A percentile compares a stretch with the other conserved stretches of the same genome.
Conservation (phyloP, 2,329 filamentous ascomycete genomes). For the Aspergillus costaricaensis region DNA sequence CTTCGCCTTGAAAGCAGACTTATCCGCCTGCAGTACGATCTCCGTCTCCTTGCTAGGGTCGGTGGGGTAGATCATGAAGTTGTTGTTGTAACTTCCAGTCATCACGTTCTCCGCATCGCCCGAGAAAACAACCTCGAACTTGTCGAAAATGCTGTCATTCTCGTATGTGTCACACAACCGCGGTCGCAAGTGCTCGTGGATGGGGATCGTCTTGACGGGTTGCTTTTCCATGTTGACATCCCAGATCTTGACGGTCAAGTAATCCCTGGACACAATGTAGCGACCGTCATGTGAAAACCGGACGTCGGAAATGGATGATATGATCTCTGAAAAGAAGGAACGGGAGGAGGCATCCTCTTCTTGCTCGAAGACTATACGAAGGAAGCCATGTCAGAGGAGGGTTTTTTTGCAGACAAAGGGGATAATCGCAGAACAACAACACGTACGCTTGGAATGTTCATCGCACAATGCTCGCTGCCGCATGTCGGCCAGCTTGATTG, state of each 20-base stretch:
- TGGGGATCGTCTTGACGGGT: conserved; percentile 96
- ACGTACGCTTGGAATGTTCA: conserved; percentile 88
- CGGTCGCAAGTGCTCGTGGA: conserved; percentile 93
- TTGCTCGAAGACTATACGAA: conserved; percentile 83
- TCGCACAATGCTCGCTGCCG: conserved; percentile 94
- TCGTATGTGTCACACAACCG: conserved; percentile 97
- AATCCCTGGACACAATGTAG: conserved; percentile 96
- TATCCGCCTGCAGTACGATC: conserved; percentile 95
- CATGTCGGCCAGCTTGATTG: conserved; percentile 99
- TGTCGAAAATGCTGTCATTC: conserved; percentile 99
- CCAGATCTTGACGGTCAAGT: conserved; percentile 99
- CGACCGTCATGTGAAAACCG: conserved; percentile 95
- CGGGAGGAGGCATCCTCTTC: conserved; percentile 96
- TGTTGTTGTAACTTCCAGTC: conserved; percentile 99
- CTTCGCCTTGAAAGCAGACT: conserved; percentile 99
- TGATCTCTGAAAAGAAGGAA: conserved; percentile 99
- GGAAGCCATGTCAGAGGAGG: conserved; percentile 17
- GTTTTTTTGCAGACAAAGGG: not conserved
- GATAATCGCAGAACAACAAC: conserved; percentile 20
- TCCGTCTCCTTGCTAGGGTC: conserved; percentile 96
- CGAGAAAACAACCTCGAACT: conserved; percentile 98
- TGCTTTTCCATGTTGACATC: conserved; percentile 99
- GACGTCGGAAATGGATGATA: conserved; percentile 98
- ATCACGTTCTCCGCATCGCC: conserved; percentile 98
- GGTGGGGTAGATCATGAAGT: conserved; percentile 99